These are phyloP conservation scores for Aurantiochytrium sp. DNA, from an alignment of 108 stramenopile species.

Conservation along the genomic window DNA sequence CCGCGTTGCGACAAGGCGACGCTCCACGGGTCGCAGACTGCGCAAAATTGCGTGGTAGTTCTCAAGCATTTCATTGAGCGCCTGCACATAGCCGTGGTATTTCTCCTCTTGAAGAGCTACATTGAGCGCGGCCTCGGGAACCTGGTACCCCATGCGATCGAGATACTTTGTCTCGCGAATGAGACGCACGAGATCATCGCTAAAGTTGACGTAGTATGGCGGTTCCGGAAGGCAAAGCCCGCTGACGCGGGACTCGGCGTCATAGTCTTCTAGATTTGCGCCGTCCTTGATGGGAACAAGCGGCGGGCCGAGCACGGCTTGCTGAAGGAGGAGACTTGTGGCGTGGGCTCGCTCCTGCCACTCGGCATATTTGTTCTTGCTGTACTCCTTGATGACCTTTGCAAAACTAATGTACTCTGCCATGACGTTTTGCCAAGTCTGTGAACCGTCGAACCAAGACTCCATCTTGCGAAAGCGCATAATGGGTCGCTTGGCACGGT, in stretches of 20 bases:
- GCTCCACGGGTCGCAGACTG: slow-evolving; percentile 43
- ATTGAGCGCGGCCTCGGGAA: slow-evolving; percentile 61
- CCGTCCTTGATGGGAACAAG: background rate
- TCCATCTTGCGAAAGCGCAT: slow-evolving; percentile 53
- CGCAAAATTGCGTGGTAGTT: slow-evolving; percentile 39
- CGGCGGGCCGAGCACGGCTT: slow-evolving; percentile 45
- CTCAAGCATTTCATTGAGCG: slow-evolving; percentile 44
- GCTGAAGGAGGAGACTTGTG: slow-evolving; percentile 50
- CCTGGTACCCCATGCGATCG: slow-evolving; percentile 58
- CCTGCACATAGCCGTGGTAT: slow-evolving; percentile 44
- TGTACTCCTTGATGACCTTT: slow-evolving; percentile 48
- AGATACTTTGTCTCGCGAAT: slow-evolving; percentile 62
- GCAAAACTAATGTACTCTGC: slow-evolving; percentile 56
- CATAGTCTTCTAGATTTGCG: background rate
- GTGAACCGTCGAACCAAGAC: slow-evolving; percentile 48
- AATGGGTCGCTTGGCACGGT: slow-evolving; percentile 56
- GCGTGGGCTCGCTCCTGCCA: slow-evolving; percentile 44
- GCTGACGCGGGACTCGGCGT: background rate
- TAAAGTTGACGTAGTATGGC: slow-evolving; percentile 57
- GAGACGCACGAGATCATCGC: slow-evolving; percentile 42
- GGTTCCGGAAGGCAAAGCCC: slow-evolving; percentile 44
- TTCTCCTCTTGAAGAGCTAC: slow-evolving; percentile 64
- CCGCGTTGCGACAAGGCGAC: slow-evolving; percentile 31
- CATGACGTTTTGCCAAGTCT: slow-evolving; percentile 52
- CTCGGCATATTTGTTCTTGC: slow-evolving; percentile 40